Percentiles rank a stretch among this genome's conserved stretches.
These are phyloP conservation scores for Davidsoniella neocaledoniae DNA, from an alignment of 2,329 filamentous ascomycete species.

Conservation along the genomic window DNA sequence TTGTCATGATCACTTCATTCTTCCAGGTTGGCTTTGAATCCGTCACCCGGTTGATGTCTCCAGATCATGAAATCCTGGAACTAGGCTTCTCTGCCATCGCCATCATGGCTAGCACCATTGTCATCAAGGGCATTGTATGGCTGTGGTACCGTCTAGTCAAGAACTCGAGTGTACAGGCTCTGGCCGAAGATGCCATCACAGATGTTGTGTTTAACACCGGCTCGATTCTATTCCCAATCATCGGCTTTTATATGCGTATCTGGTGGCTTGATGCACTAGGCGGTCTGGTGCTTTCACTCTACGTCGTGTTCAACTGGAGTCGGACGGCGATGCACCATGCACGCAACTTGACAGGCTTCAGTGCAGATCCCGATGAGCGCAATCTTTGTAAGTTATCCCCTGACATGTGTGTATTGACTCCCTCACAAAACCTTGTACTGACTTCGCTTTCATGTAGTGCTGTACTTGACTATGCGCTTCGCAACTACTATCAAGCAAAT, in stretches of 20 bases:
- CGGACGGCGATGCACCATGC: conserved; percentile 60
- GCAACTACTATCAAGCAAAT: conserved; percentile 75
- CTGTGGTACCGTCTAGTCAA: conserved; percentile 74
- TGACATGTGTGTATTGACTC: too few species aligned
- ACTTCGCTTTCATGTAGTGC: conserved; percentile 23
- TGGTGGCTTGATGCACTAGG: conserved; percentile 78
- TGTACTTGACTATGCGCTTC: conserved; percentile 89
- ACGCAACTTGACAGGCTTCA: conserved; percentile 62
- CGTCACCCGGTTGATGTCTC: conserved; percentile 41
- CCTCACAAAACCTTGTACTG: too few species aligned
- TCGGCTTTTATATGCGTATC: conserved; percentile 56
- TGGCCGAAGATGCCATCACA: conserved; percentile 43
- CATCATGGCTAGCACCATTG: conserved; percentile 68
- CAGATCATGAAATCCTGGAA: conserved; percentile 52
- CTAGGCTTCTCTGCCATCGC: conserved; percentile 54
- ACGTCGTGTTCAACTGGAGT: conserved; percentile 69
- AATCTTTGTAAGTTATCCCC: conserved; percentile 41
- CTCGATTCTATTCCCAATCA: conserved; percentile 69
- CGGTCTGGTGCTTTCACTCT: conserved; percentile 58
- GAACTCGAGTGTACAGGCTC: conserved; percentile 70
- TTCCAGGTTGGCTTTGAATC: conserved; percentile 61
- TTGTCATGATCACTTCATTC: conserved; percentile 78
- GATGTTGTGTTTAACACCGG: conserved; percentile 86
- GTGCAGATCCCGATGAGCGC: conserved; percentile 62
- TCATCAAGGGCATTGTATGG: conserved; percentile 73